Percentiles rank a stretch among this genome's conserved stretches.
Conservation (phyloP, 2,329 filamentous ascomycete genomes). For the Didymella arachidicola region DNA sequence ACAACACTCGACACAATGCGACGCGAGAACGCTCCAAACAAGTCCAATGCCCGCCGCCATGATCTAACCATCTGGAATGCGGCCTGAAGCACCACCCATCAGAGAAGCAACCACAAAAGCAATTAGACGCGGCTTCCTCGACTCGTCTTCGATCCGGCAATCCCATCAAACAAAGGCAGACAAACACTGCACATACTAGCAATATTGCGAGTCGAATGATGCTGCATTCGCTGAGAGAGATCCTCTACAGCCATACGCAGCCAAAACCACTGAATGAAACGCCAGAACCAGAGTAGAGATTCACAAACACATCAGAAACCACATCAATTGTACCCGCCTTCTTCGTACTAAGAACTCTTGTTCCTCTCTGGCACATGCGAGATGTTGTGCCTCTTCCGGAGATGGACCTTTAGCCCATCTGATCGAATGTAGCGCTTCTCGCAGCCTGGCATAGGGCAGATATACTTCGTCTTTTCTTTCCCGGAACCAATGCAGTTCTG, state of each 20-base stretch:
- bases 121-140: background rate
- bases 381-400: slow-evolving; percentile 27
- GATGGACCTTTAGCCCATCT: slow-evolving; percentile 34
- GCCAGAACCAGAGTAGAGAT: background rate
- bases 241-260: no score
- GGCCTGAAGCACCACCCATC: background rate
- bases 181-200: background rate
- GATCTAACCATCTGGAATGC: background rate
- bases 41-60: background rate
- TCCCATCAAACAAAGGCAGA: background rate
- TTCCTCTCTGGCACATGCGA: slow-evolving; percentile 13
- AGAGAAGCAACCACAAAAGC: background rate
- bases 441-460: slow-evolving; percentile 32
- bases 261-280: background rate
- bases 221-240: background rate
- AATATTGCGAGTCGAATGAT: background rate
- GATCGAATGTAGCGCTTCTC: slow-evolving; percentile 36
- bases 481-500: slow-evolving; percentile 30
- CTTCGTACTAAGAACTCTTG: slow-evolving; percentile 1
- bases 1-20: background rate
- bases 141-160: background rate
- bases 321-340: slow-evolving; percentile 7
- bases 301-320: background rate
- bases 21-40: background rate
- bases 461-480: slow-evolving; percentile 24